Evolutionary conservation across 2,329 filamentous ascomycete genomes (phyloP).

Genomic region (Beauveria sp.): DNA sequence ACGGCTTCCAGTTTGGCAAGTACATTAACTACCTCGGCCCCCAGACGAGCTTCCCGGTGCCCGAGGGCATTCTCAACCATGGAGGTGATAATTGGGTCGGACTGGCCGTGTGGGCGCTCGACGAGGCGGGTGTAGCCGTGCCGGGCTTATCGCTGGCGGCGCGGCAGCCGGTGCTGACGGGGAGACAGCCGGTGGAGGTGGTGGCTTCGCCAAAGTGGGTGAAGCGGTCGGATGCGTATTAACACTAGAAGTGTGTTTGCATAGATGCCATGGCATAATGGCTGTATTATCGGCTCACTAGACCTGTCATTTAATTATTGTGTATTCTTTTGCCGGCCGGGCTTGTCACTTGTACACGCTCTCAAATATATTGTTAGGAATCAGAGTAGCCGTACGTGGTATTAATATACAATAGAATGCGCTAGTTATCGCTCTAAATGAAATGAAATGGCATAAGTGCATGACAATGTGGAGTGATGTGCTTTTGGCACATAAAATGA

Average conservation of each 20-base stretch:
- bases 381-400: no score
- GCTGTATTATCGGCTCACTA: neutral
- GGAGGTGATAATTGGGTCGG: constrained; percentile 58
- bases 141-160: constrained; percentile 36
- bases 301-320: neutral
- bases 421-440: neutral
- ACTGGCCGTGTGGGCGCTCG: constrained; percentile 50
- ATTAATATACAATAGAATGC: neutral
- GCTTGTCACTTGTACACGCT: no score
- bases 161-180: constrained; percentile 16
- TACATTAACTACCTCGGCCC: constrained; percentile 58
- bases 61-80: constrained; percentile 60
- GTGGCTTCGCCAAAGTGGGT: constrained; percentile 39
- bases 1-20: constrained; percentile 58
- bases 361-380: no score
- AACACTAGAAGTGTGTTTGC: neutral
- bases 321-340: neutral
- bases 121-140: constrained; percentile 21
- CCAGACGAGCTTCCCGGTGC: constrained; percentile 59
- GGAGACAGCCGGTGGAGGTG: constrained; percentile 31
- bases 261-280: neutral
- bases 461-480: neutral
- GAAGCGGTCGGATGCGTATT: constrained; percentile 44
- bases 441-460: neutral
- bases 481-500: neutral